A percentile compares a stretch with the other conserved stretches of the same genome.
phyloP scores from a whole-genome alignment of 768 basidiomycete species.

The Tulasnella sp. region DNA sequence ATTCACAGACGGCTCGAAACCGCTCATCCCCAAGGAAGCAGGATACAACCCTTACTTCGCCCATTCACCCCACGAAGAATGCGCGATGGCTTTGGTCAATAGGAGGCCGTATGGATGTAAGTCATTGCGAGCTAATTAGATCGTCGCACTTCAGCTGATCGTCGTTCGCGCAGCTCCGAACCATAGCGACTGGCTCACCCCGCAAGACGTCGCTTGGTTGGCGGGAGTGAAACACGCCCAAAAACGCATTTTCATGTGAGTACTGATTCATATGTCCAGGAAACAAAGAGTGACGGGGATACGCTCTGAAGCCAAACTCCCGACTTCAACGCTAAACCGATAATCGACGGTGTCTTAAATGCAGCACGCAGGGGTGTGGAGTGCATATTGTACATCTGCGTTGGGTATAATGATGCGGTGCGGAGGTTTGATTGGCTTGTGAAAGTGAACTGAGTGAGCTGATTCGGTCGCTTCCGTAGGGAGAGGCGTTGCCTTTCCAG shows the following conservation, averaged over 20 bases:
- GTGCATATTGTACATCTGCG: constrained; percentile 48
- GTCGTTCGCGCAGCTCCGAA: constrained; percentile 33
- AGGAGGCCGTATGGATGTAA: constrained; percentile 46
- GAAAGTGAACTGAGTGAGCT: neutral
- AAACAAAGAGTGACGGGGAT: constrained; percentile 1
- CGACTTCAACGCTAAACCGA: constrained; percentile 54
- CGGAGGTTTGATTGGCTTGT: neutral
- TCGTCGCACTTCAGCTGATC: constrained; percentile 19
- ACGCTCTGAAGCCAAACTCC: constrained; percentile 45
- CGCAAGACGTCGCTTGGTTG: constrained; percentile 60
- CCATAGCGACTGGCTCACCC: constrained; percentile 30
- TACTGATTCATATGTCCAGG: constrained; percentile 1
- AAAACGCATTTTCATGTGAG: constrained; percentile 51
- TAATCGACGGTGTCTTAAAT: constrained; percentile 45
- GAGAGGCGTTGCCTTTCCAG: constrained; percentile 52
- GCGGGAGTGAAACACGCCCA: constrained; percentile 48
- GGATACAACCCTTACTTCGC: constrained; percentile 53
- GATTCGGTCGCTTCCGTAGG: constrained; percentile 37
- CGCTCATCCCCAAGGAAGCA: constrained; percentile 22
- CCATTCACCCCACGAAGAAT: constrained; percentile 42
- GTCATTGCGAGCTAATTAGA: too few species aligned
- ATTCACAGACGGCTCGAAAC: neutral
- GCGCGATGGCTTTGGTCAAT: constrained; percentile 57
- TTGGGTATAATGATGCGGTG: constrained; percentile 35
- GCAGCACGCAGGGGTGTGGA: constrained; percentile 51